These are phyloP conservation scores for Vachellia pachyceras DNA, from an alignment of 306 rosid species.

Conservation along the genomic window DNA sequence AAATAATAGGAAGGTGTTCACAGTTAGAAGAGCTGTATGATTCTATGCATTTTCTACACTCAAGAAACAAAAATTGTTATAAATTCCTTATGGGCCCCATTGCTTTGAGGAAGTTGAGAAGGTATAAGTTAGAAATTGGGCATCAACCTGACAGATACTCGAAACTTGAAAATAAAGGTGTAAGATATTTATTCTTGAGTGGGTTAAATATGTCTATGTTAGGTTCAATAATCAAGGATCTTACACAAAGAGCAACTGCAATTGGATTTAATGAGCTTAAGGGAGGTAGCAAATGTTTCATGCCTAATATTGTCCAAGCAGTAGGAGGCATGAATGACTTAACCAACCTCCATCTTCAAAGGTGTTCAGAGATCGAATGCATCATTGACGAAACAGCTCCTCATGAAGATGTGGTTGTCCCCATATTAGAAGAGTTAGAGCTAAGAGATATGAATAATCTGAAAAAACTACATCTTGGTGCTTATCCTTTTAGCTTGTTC, in stretches of 20 bases:
- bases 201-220: not conserved
- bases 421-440: not conserved
- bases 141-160: not conserved
- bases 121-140: not conserved
- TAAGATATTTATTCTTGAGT: not conserved
- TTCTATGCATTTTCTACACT: not conserved
- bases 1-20: not conserved
- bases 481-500: not conserved
- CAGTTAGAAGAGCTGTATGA: not conserved
- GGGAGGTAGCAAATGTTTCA: not conserved
- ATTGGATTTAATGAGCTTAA: no score
- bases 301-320: not conserved
- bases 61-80: not conserved
- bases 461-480: not conserved
- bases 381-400: not conserved
- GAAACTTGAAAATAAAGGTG: accelerated
- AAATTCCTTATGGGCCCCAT: not conserved
- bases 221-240: not conserved
- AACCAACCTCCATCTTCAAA: not conserved
- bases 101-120: not conserved
- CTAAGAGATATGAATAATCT: not conserved
- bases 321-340: not conserved
- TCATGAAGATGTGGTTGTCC: not conserved
- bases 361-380: not conserved
- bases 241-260: not conserved